Base-by-base conservation (phyloP, 2,329 filamentous ascomycete species). In the Fusarium mundagurra region DNA sequence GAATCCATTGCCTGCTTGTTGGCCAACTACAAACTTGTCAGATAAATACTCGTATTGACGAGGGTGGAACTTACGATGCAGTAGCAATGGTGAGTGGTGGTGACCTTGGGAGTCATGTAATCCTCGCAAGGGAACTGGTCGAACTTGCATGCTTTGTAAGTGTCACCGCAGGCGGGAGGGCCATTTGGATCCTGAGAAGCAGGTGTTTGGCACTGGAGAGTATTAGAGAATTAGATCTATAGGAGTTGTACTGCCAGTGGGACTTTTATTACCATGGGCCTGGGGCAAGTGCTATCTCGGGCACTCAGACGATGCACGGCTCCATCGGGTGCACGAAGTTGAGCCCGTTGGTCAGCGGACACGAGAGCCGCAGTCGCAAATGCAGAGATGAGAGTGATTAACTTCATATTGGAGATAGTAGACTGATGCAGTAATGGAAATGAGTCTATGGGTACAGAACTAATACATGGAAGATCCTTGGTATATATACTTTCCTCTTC, bases 211-310 rank as follows among this genome's bases (percentile, higher is more conserved):
- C 51, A 54, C 51, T 54, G 2, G 1, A 8, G 11, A n/a, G 10
- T 5, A 5, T 54, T 6, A 54, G 24, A 29, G 12, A 3, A 29
- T 6, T 9, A 3, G 3, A 8, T 22, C 6, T 6, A 2, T 8
- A 3, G 7, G 12, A 27, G 3, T 0, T 22, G 33, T 8, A 22
- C 6, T 17, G 1, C n/a, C 1, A 16, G 38, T 6, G 6, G 33
- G 33, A 10, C 10, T 0, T n/a, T 29, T 29, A 10, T 29, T 13
- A 55, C 51, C 34, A 41, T 55, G 1, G 24, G 24, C 6, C 3
- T 22, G 5, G 10, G 34, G 24, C 51, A 55, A 1, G 11, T 14
- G 16, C 8, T 14, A 9, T 4, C 20, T 1, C 51, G 14, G 3
- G 11, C 51, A 18, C 16, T 55, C 17, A 34, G 12, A 5, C 13